A percentile compares a stretch with the other conserved stretches of the same genome.
Evolutionary conservation across 1,284 basidiomycete genomes (phyloP).

Genomic region (Puccinia triticina): DNA sequence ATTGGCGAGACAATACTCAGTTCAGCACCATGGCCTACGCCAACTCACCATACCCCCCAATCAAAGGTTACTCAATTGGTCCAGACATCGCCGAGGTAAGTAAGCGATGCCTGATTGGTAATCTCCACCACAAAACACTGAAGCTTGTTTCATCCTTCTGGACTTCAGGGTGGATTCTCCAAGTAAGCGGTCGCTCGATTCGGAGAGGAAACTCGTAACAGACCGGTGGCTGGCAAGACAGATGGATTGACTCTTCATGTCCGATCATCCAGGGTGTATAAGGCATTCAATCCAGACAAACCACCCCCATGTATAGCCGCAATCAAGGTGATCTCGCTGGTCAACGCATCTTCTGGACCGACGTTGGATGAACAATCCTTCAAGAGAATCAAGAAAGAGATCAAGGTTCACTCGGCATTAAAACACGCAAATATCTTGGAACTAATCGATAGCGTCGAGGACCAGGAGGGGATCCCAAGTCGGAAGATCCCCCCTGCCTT

Average conservation of each 20-base stretch:
- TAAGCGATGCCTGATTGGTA: not conserved
- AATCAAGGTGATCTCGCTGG: constrained; percentile 62
- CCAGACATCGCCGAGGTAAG: constrained; percentile 45
- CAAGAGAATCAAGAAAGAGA: constrained; percentile 88
- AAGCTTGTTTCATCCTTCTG: not conserved
- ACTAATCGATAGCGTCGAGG: constrained; percentile 66
- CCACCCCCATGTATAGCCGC: constrained; percentile 31
- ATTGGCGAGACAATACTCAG: not conserved
- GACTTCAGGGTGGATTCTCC: constrained; percentile 42
- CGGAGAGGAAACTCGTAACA: not conserved
- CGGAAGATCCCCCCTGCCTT: constrained; percentile 72
- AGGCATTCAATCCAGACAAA: constrained; percentile 67
- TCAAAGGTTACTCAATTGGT: constrained; percentile 45
- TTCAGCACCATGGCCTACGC: constrained; percentile 34
- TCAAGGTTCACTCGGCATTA: constrained; percentile 81
- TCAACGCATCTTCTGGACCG: constrained; percentile 64
- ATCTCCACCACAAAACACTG: not conserved
- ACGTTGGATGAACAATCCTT: constrained; percentile 58
- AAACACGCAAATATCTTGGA: constrained; percentile 83
- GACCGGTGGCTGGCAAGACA: not conserved
- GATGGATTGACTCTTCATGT: not conserved
- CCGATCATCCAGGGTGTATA: constrained; percentile 68
- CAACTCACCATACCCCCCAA: constrained; percentile 44
- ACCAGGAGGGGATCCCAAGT: constrained; percentile 61
- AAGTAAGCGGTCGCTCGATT: constrained; percentile 18